These are phyloP conservation scores for Udeniomyces megalosporus DNA, from an alignment of 768 basidiomycete species.

Conservation along the genomic window DNA sequence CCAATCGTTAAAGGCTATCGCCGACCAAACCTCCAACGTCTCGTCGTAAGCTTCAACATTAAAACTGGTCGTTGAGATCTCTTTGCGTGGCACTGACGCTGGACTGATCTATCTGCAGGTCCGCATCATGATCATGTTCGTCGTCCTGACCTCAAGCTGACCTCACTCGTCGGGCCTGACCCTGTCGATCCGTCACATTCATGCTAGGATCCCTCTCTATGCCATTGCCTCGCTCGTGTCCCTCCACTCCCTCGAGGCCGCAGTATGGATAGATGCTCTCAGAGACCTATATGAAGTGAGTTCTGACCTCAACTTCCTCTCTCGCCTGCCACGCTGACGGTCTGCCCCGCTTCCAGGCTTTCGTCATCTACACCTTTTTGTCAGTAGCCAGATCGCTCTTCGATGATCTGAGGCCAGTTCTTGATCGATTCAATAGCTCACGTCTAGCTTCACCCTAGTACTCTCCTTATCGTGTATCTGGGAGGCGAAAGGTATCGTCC, in stretches of 20 bases:
- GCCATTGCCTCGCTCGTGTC: slow-evolving; percentile 80
- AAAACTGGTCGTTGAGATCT: too few species aligned
- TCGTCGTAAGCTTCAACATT: slow-evolving; percentile 2
- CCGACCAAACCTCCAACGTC: slow-evolving; percentile 52
- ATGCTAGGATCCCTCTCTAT: slow-evolving; percentile 52
- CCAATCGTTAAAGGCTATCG: slow-evolving; percentile 59
- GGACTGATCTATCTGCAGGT: slow-evolving; percentile 57
- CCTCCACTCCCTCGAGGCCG: slow-evolving; percentile 80
- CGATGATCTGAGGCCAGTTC: too few species aligned
- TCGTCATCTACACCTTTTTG: slow-evolving; percentile 31
- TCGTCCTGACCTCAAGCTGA: slow-evolving; percentile 22
- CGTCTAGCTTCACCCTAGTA: slow-evolving; percentile 15
- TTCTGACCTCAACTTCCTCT: background rate
- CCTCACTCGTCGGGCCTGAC: background rate
- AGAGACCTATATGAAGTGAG: slow-evolving; percentile 90
- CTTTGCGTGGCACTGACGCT: too few species aligned
- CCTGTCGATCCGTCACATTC: background rate
- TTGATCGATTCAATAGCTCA: too few species aligned
- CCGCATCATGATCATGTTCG: slow-evolving; percentile 84
- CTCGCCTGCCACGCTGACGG: too few species aligned
- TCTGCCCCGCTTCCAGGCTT: slow-evolving; percentile 37
- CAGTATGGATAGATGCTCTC: slow-evolving; percentile 88
- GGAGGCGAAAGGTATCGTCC: slow-evolving; percentile 75
- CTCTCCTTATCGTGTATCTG: slow-evolving; percentile 26
- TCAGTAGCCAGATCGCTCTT: background rate